These are phyloP conservation scores for Picea engelmannii DNA, from an alignment of 83 land plant genomes.

Conservation along the genomic window DNA sequence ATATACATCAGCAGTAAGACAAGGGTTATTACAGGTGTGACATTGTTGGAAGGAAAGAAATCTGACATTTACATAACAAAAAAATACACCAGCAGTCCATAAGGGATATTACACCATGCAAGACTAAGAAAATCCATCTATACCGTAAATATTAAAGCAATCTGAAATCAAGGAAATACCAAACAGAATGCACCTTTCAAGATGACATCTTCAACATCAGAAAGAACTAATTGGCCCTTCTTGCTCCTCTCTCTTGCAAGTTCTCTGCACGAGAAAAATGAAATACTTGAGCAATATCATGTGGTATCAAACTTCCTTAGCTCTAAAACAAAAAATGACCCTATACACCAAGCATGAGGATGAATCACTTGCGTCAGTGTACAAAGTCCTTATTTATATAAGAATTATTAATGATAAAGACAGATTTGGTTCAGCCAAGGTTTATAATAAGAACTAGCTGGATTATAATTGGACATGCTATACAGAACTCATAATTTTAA, in stretches of 20 bases:
- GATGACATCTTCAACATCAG: constrained; percentile 73
- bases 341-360: not conserved
- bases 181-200: constrained; percentile 56
- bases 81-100: too few species aligned
- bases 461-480: not conserved
- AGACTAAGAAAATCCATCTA: not conserved
- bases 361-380: not conserved
- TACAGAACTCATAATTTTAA: too few species aligned
- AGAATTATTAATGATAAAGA: not conserved
- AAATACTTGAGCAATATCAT: not conserved
- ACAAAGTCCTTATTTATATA: not conserved
- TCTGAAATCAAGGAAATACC: not conserved
- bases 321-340: constrained; percentile 3
- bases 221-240: constrained; percentile 56
- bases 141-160: not conserved
- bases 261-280: constrained; percentile 42
- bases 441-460: not conserved
- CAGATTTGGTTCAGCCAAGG: not conserved
- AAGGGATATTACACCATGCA: too few species aligned
- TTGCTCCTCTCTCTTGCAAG: constrained; percentile 69
- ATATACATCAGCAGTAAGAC: too few species aligned
- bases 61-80: too few species aligned
- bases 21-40: too few species aligned
- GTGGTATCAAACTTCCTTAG: not conserved
- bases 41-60: too few species aligned